phyloP scores from a whole-genome alignment of 495 filamentous ascomycete genomes.

The Cenococcum geophilum region DNA sequence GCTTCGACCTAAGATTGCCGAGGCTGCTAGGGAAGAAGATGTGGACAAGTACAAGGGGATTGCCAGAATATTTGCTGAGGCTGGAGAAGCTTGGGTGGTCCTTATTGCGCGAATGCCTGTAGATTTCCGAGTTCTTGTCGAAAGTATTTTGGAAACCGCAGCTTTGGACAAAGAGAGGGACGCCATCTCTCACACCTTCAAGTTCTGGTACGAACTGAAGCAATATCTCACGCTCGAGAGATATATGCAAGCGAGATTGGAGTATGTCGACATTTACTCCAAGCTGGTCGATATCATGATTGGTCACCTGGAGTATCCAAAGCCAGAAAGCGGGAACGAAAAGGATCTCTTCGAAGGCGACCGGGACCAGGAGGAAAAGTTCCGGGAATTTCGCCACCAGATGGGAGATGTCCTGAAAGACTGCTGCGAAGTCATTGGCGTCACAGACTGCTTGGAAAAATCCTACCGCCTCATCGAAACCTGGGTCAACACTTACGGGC shows the following conservation, averaged over 20 bases:
- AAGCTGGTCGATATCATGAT: slow-evolving; percentile 91
- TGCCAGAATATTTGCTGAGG: slow-evolving; percentile 84
- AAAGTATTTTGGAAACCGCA: slow-evolving; percentile 84
- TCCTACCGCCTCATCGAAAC: slow-evolving; percentile 74
- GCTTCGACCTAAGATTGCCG: slow-evolving; percentile 69
- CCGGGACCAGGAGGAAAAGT: slow-evolving; percentile 92
- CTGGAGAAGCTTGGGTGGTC: slow-evolving; percentile 89
- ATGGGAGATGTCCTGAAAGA: slow-evolving; percentile 99
- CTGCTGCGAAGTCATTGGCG: slow-evolving; percentile 90
- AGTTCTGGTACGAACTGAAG: slow-evolving; percentile 98
- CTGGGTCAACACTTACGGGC: slow-evolving; percentile 78
- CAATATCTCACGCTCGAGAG: slow-evolving; percentile 86
- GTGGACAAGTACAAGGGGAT: slow-evolving; percentile 81
- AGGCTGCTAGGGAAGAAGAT: slow-evolving; percentile 73
- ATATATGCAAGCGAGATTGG: slow-evolving; percentile 72
- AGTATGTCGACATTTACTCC: slow-evolving; percentile 72
- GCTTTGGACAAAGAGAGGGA: slow-evolving; percentile 81
- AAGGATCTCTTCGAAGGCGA: slow-evolving; percentile 91
- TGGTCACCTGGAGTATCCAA: slow-evolving; percentile 81
- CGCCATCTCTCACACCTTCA: slow-evolving; percentile 83
- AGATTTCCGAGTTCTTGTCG: slow-evolving; percentile 80
- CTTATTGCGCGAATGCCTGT: slow-evolving; percentile 75
- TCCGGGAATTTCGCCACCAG: slow-evolving; percentile 88
- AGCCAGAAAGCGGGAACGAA: slow-evolving; percentile 63
- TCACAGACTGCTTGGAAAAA: slow-evolving; percentile 82